Evolutionary conservation across 306 rosid genomes (phyloP), one percentile per base, ranked within the genome.

Genomic region (Vachellia collinsii): DNA sequence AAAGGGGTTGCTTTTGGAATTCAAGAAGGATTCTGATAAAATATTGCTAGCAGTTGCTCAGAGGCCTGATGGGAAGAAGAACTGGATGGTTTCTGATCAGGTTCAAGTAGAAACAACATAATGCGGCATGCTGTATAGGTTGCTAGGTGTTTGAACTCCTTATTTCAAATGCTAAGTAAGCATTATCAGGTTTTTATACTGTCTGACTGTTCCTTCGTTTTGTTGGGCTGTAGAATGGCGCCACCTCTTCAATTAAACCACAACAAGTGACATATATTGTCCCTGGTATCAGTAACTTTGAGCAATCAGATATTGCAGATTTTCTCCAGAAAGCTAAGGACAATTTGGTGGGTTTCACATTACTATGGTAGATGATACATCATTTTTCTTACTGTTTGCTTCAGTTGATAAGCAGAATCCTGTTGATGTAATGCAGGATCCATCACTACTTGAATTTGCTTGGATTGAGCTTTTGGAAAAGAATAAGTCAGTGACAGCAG

Each of bases 31-130:
- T 65, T 80, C 98, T 50, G 99, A 92, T 47, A 88, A 94, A 79
- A 80, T 86, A 41, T 75, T 96, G 84, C 86, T 96, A 72, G 99
- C 97, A 34, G 91, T 96, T 83, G 91, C 97, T 75, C 97, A 89
- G 85, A 88, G 88, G 80, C 98, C 97, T 16, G 99, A 96, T 81
- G 98, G 99, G 86, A 96, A 96, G 91, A 96, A 93, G 88, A 96
- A 96, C 81, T 96, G 99, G 99, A 92, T 92, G 93, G 99, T 96
- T 87, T 92, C 86, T 72, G 99, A 96, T 96, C 97, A 96, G 99
- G 98, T 93, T 93, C 91, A 90, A 81, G 85, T 93, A 77, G 89
- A 91, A 87, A 88, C 93, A 93, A 85, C 93, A 90, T 86, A 82
- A 81, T 89, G 92, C 91, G 70, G 90, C 93, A 86, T 90, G 85